phyloP scores from a whole-genome alignment of 2,329 filamentous ascomycete species.

The Penicillium nordicum region DNA sequence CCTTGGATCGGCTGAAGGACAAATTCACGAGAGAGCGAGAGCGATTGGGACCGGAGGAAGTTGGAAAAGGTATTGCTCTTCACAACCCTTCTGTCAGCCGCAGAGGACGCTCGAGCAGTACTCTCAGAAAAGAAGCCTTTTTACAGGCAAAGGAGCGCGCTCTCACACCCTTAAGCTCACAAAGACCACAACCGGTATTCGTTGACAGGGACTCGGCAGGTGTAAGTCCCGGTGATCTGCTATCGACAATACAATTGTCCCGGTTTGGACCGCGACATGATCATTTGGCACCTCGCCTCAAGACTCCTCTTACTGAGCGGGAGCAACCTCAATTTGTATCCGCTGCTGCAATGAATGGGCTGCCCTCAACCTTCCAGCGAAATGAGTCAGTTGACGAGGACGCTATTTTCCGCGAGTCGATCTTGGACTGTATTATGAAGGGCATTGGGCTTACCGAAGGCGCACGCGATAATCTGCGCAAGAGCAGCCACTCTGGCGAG shows the following conservation, averaged over 20 bases:
- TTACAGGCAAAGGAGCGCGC: constrained; percentile 59
- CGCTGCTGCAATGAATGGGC: constrained; percentile 23
- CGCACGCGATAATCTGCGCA: constrained; percentile 61
- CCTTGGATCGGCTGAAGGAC: constrained; percentile 80
- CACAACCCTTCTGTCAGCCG: constrained; percentile 72
- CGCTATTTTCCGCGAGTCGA: constrained; percentile 79
- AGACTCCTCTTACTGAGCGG: constrained; percentile 45
- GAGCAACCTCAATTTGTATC: constrained; percentile 40
- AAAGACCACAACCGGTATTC: constrained; percentile 19
- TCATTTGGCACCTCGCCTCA: constrained; percentile 30
- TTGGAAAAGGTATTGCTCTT: constrained; percentile 87
- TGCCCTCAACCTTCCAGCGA: constrained; percentile 53
- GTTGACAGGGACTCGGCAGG: constrained; percentile 40
- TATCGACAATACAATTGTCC: constrained; percentile 72
- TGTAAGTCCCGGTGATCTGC: constrained; percentile 70
- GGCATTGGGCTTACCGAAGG: constrained; percentile 74
- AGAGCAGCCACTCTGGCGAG: constrained; percentile 67
- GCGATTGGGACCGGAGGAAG: constrained; percentile 73
- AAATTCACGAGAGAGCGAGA: constrained; percentile 87
- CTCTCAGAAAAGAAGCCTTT: constrained; percentile 73
- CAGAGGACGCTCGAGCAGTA: constrained; percentile 68
- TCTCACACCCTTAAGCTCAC: constrained; percentile 17
- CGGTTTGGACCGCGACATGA: constrained; percentile 56
- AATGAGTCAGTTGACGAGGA: constrained; percentile 87
- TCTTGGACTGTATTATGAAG: constrained; percentile 94